Conservation (phyloP, 2,329 filamentous ascomycete genomes). For the Pseudogymnoascus sp. region DNA sequence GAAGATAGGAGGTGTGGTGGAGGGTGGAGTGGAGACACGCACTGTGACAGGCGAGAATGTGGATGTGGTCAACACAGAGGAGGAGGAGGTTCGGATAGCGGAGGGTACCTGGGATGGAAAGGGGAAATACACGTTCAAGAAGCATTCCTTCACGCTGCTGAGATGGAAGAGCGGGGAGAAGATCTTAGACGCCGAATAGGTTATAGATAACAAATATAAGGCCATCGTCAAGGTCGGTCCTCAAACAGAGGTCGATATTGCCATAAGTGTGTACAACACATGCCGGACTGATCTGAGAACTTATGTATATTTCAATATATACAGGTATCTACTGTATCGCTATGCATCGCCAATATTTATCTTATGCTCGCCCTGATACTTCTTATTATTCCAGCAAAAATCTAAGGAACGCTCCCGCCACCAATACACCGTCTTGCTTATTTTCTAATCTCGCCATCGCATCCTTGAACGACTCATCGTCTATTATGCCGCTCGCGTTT, state of each 20-base stretch:
- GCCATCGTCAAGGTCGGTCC: neutral
- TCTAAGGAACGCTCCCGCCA: conserved; percentile 65
- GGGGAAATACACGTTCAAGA: conserved; percentile 56
- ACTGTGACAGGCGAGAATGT: conserved; percentile 52
- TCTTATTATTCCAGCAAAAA: conserved; percentile 54
- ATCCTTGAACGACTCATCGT: conserved; percentile 59
- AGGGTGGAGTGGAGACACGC: conserved; percentile 49
- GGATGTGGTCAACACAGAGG: conserved; percentile 53
- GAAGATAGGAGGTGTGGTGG: conserved; percentile 39
- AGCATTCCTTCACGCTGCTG: conserved; percentile 63
- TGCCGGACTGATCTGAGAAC: neutral
- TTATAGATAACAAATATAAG: conserved; percentile 5
- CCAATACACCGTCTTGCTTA: conserved; percentile 70
- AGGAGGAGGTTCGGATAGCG: conserved; percentile 51
- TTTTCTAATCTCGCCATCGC: conserved; percentile 57
- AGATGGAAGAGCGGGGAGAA: conserved; percentile 35
- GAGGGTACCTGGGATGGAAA: conserved; percentile 57
- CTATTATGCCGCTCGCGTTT: conserved; percentile 59
- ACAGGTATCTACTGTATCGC: neutral
- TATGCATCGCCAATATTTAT: neutral
- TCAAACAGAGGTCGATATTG: neutral
- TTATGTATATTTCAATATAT: neutral
- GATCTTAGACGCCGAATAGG: conserved; percentile 13
- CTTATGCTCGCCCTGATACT: neutral
- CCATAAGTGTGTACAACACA: neutral